Evolutionary conservation across 2,329 filamentous ascomycete genomes (phyloP), one percentile per base, ranked within the genome.

Genomic region (Botrytis aclada): DNA sequence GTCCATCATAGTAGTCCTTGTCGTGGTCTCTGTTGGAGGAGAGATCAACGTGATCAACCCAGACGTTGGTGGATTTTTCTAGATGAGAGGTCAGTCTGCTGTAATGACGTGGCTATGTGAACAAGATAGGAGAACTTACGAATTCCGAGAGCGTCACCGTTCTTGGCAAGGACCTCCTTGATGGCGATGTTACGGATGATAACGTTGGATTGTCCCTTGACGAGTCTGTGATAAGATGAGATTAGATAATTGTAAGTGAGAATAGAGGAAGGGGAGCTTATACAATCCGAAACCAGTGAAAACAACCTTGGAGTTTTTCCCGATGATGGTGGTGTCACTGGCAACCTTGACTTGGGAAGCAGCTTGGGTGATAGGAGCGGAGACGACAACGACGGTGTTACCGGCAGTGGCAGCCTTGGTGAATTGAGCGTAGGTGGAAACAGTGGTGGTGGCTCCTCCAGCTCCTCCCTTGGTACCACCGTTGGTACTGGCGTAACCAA

Each of bases 181-280:
- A 88, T 84, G 75, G 85, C 85, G 51, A 89, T 78, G 81, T 89
- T 89, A 60, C 85, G 86, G 69, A 89, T 78, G 71, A 89, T 88
- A 70, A 89, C 87, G 75, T 89, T 89, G 72, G 78, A 83, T 34
- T 80, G 39, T 16, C 81, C 60, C n/a, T 56, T 65, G 22, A 71
- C 41, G 69, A 71, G 60, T 12, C 69, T 71, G 29, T 71, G 29
- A 41, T 14, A 47, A 20, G 32, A 51, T 60, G 39, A 67, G 54
- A n/a, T 58, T 9, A 54, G 47, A 54, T 54, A 29, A 29, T 45
- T 14, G 32, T 25, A 54, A 41, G 12, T 56, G n/a, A 32, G 8
- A 20, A n/a, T 54, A 7, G 47, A n/a, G 12, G 8, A 14, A 25
- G 12, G 20, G 32, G 12, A n/a, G 32, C 16, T 39, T 60, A 32